A percentile compares a stretch with the other conserved stretches of the same genome.
These are phyloP conservation scores for Lindgomyces ingoldianus DNA, from an alignment of 495 filamentous ascomycete species.

Conservation along the genomic window DNA sequence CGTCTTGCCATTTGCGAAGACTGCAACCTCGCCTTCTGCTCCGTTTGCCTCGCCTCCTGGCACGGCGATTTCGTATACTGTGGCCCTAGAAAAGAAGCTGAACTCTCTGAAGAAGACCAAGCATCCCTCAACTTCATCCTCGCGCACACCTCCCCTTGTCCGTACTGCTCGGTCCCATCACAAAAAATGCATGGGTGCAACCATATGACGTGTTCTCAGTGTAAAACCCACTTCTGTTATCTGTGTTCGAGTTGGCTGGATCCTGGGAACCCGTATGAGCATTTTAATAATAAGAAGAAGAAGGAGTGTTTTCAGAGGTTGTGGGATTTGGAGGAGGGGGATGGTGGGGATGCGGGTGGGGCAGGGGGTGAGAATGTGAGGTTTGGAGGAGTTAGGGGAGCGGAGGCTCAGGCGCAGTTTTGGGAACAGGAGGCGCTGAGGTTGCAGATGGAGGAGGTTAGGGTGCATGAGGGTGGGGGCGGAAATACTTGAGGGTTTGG, in stretches of 20 bases:
- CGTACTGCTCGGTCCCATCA: slow-evolving; percentile 80
- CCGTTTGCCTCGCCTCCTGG: slow-evolving; percentile 73
- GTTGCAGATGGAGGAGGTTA: slow-evolving; percentile 23
- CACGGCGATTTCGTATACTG: slow-evolving; percentile 76
- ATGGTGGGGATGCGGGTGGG: too few relatives aligned
- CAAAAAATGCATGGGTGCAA: slow-evolving; percentile 96
- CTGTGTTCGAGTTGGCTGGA: slow-evolving; percentile 87
- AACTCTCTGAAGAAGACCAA: slow-evolving; percentile 78
- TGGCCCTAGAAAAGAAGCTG: slow-evolving; percentile 59
- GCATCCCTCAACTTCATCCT: slow-evolving; percentile 79
- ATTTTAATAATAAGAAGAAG: slow-evolving; percentile 69
- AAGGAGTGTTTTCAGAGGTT: slow-evolving; percentile 77
- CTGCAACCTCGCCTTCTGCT: slow-evolving; percentile 91
- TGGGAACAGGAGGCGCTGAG: slow-evolving; percentile 23
- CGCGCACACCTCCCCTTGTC: slow-evolving; percentile 80
- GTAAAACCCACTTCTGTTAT: slow-evolving; percentile 92
- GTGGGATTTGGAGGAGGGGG: slow-evolving; percentile 80
- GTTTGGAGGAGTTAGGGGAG: slow-evolving; percentile 23
- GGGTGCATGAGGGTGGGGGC: neutral
- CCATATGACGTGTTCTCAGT: slow-evolving; percentile 94
- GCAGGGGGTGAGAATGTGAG: slow-evolving; percentile 51
- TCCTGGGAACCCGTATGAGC: slow-evolving; percentile 76
- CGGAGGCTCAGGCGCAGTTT: slow-evolving; percentile 17
- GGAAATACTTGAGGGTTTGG: neutral
- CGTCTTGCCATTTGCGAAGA: slow-evolving; percentile 82